phyloP scores from a whole-genome alignment of 139 green algal genomes.

The Klebsormidium nitens region DNA sequence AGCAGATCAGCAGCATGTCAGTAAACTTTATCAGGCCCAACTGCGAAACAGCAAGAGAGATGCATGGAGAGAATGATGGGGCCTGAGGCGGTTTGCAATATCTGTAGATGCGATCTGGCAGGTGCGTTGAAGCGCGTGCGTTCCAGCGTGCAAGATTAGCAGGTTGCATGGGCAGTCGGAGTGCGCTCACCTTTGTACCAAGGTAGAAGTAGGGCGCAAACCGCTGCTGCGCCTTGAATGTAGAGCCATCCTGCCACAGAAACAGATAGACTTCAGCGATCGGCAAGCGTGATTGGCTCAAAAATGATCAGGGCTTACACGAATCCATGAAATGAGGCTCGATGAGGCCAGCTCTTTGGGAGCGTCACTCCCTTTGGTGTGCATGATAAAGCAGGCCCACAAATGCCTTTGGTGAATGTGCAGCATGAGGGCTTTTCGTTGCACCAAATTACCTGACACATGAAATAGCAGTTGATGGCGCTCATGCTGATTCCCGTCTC shows the following conservation, averaged over 20 bases:
- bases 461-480: conserved; percentile 89
- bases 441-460: conserved; percentile 64
- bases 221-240: conserved; percentile 83
- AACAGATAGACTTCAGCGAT: no score
- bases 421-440: not conserved
- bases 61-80: no score
- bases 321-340: not conserved
- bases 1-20: no score
- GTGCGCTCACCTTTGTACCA: conserved; percentile 49
- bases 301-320: not conserved
- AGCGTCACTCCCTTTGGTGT: not conserved
- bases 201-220: conserved; percentile 93
- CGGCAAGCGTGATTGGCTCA: not conserved
- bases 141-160: no score
- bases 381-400: not conserved
- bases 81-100: no score
- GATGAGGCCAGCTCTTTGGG: not conserved
- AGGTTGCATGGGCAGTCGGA: no score
- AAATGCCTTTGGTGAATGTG: not conserved
- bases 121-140: no score
- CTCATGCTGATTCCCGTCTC: conserved; percentile 63
- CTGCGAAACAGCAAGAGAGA: no score
- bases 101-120: no score
- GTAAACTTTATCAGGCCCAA: no score
- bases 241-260: conserved; percentile 80